These are phyloP conservation scores for Globisporangium irregulare DNA, from an alignment of 352 stramenopile genomes.

Conservation along the genomic window DNA sequence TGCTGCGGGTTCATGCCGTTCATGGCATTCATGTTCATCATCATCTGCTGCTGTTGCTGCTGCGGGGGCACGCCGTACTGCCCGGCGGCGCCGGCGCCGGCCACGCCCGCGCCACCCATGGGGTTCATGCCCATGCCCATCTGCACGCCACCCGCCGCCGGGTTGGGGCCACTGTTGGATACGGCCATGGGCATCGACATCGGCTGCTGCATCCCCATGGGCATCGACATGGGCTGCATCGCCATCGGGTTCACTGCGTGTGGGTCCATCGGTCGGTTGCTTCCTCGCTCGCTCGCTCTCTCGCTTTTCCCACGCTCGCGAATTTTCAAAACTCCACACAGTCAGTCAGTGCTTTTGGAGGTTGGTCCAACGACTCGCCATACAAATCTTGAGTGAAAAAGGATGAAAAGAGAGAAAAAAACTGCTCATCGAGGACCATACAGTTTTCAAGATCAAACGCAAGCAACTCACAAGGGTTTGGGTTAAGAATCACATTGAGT, in stretches of 20 bases:
- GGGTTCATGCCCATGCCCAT: constrained; percentile 59
- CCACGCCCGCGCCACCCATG: constrained; percentile 32
- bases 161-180: constrained; percentile 21
- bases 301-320: constrained; percentile 3
- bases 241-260: constrained; percentile 63
- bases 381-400: not conserved
- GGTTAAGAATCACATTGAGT: too few relatives aligned
- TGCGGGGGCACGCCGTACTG: constrained; percentile 39
- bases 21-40: constrained; percentile 64
- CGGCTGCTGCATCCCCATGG: constrained; percentile 48
- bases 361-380: not conserved
- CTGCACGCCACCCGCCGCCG: constrained; percentile 25
- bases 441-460: too few relatives aligned
- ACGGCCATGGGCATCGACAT: constrained; percentile 54
- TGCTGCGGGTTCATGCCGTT: constrained; percentile 36
- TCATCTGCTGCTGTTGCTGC: constrained; percentile 43
- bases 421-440: not conserved
- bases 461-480: too few relatives aligned
- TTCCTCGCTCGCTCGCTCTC: not conserved
- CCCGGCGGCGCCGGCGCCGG: constrained; percentile 1
- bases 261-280: constrained; percentile 42
- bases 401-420: not conserved
- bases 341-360: not conserved
- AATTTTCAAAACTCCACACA: constrained; percentile 4
- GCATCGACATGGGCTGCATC: constrained; percentile 71